A percentile compares a stretch with the other conserved stretches of the same genome.
Conservation (phyloP, 306 rosid species). For the Mimosa pudica region DNA sequence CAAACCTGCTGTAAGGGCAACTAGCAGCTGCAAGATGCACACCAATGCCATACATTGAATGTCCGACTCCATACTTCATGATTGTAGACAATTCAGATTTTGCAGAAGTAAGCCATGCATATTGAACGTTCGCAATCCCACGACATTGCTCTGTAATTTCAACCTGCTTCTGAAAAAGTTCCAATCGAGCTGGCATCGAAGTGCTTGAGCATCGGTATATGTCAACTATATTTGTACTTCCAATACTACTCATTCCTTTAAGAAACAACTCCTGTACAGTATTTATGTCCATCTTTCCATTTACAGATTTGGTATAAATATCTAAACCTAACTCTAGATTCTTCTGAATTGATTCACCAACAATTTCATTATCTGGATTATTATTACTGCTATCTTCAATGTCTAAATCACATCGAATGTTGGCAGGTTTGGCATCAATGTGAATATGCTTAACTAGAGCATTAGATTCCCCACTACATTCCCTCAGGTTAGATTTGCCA, state of each 20-base stretch:
- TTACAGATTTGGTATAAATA: conserved; percentile 37
- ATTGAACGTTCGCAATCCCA: conserved; percentile 68
- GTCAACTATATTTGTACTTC: conserved; percentile 50
- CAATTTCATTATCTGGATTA: conserved; percentile 19
- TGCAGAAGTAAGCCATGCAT: conserved; percentile 84
- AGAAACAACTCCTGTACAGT: conserved; percentile 63
- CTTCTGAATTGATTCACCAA: conserved; percentile 35
- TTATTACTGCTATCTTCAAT: conserved; percentile 57
- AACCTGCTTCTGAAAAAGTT: conserved; percentile 76
- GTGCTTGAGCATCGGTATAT: conserved; percentile 47
- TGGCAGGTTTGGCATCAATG: conserved; percentile 37
- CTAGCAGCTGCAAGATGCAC: conserved; percentile 67
- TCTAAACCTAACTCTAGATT: conserved; percentile 34
- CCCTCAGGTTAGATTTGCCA: conserved; percentile 38
- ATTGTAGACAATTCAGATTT: conserved; percentile 56
- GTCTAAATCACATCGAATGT: conserved; percentile 32
- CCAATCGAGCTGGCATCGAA: conserved; percentile 54
- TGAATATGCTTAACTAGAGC: conserved; percentile 37
- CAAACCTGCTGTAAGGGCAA: conserved; percentile 59
- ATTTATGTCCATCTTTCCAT: conserved; percentile 48
- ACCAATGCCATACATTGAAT: conserved; percentile 64
- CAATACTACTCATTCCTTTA: conserved; percentile 51
- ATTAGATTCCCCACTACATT: conserved; percentile 66
- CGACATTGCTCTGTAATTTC: conserved; percentile 61
- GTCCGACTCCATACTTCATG: conserved; percentile 69